phyloP scores from a whole-genome alignment of 345 rosid species.

The Syzygium oleosum region DNA sequence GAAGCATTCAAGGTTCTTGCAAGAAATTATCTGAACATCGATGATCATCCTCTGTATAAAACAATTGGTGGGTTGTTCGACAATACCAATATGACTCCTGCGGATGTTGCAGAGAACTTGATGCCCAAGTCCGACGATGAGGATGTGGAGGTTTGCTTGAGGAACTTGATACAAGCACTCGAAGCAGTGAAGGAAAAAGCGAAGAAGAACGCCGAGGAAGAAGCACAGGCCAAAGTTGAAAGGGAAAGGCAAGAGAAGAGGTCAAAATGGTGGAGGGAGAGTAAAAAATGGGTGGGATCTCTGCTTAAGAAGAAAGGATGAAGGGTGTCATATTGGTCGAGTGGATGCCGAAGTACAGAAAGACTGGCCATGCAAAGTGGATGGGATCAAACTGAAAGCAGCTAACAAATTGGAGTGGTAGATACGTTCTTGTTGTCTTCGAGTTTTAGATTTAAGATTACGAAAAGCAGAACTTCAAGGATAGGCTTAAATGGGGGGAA shows the following conservation, averaged over 20 bases:
- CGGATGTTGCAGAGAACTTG: conserved; percentile 20
- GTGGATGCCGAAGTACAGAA: background rate
- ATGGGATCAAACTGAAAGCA: background rate
- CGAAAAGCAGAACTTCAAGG: background rate
- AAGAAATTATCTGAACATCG: background rate
- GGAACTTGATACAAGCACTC: background rate
- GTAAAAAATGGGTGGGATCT: background rate
- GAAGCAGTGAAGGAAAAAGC: background rate
- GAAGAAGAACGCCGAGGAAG: conserved; percentile 5
- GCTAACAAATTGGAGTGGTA: background rate
- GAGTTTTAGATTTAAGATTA: background rate
- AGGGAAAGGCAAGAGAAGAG: background rate
- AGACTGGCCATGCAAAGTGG: background rate
- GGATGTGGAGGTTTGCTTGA: conserved; percentile 5
- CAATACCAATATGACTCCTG: conserved; percentile 8
- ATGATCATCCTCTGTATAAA: background rate
- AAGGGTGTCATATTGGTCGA: background rate
- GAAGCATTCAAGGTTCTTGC: conserved; percentile 8
- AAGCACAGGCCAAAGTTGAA: background rate
- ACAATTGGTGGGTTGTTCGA: background rate
- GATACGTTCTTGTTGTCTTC: background rate
- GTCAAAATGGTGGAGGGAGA: background rate
- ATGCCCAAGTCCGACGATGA: conserved; percentile 6
- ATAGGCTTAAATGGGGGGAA: background rate
- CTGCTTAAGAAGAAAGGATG: background rate